These are phyloP conservation scores for Phytophthora palmivora DNA, from an alignment of 352 stramenopile species.

Conservation along the genomic window DNA sequence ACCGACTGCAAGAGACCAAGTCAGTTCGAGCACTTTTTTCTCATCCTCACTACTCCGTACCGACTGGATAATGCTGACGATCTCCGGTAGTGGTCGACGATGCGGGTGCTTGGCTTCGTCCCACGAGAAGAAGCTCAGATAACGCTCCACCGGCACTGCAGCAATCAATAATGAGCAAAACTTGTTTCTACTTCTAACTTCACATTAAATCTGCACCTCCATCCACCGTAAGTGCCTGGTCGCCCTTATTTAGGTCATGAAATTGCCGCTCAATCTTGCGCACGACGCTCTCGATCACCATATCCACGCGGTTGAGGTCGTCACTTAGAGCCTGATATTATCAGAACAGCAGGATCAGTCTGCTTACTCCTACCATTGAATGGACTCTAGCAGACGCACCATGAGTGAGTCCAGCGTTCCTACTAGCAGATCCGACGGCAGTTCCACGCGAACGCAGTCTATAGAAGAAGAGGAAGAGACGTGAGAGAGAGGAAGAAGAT, in stretches of 20 bases:
- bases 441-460: conserved; percentile 87
- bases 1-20: conserved; percentile 58
- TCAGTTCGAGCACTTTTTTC: not conserved
- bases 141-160: conserved; percentile 92
- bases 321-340: conserved; percentile 81
- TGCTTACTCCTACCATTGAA: not conserved
- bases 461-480: conserved; percentile 4
- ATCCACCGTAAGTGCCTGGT: conserved; percentile 86
- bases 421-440: conserved; percentile 95
- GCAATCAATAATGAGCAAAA: conserved; percentile 1
- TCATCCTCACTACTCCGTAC: conserved; percentile 42
- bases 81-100: conserved; percentile 95
- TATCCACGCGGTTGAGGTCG: conserved; percentile 96
- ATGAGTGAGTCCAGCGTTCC: conserved; percentile 98
- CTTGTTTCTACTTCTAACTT: not conserved
- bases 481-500: not conserved
- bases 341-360: conserved; percentile 5
- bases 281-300: conserved; percentile 95
- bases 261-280: conserved; percentile 98
- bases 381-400: conserved; percentile 44
- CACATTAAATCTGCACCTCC: conserved; percentile 47
- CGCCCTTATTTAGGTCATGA: conserved; percentile 92
- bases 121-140: conserved; percentile 98
- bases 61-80: conserved; percentile 95
- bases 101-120: conserved; percentile 98